A percentile compares a stretch with the other conserved stretches of the same genome.
Evolutionary conservation across 2,329 filamentous ascomycete species (phyloP).

Genomic region (Curvularia lunata): DNA sequence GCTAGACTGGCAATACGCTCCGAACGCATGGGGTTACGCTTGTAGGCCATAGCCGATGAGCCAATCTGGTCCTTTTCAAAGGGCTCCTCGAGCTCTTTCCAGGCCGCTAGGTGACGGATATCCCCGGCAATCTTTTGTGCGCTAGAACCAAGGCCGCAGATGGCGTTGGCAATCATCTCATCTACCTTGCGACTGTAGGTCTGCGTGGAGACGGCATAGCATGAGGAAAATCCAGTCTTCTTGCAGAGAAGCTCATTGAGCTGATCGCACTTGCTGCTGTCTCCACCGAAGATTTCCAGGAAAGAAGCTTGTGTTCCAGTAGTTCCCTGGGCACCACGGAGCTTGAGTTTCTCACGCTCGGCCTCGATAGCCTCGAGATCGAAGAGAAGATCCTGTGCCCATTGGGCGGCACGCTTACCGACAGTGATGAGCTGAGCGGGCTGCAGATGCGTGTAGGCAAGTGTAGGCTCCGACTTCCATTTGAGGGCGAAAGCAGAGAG

Average conservation of each 20-base stretch:
- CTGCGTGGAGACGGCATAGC: constrained; percentile 72
- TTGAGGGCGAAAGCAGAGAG: constrained; percentile 73
- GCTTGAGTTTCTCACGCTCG: constrained; percentile 70
- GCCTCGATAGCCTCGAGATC: constrained; percentile 77
- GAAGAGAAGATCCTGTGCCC: constrained; percentile 77
- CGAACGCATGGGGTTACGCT: constrained; percentile 65
- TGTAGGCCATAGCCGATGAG: constrained; percentile 64
- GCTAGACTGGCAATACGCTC: constrained; percentile 66
- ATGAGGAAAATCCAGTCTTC: constrained; percentile 68
- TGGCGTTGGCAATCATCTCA: constrained; percentile 77
- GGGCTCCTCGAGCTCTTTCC: constrained; percentile 87
- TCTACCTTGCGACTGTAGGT: constrained; percentile 85
- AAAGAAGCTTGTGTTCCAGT: constrained; percentile 67
- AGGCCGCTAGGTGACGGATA: constrained; percentile 73
- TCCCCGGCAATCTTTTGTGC: constrained; percentile 76
- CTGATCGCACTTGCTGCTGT: constrained; percentile 65
- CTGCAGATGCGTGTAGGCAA: constrained; percentile 79
- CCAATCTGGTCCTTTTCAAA: constrained; percentile 74
- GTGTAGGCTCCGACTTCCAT: constrained; percentile 73
- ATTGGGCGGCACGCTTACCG: constrained; percentile 72
- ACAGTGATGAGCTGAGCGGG: constrained; percentile 69
- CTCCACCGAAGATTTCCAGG: constrained; percentile 69
- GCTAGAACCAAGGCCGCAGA: constrained; percentile 79
- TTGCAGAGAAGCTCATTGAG: constrained; percentile 68
- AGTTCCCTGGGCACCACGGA: constrained; percentile 68